These are phyloP conservation scores for Chlamydomonas schloesseri DNA, from an alignment of 139 green algal genomes.

Conservation along the genomic window DNA sequence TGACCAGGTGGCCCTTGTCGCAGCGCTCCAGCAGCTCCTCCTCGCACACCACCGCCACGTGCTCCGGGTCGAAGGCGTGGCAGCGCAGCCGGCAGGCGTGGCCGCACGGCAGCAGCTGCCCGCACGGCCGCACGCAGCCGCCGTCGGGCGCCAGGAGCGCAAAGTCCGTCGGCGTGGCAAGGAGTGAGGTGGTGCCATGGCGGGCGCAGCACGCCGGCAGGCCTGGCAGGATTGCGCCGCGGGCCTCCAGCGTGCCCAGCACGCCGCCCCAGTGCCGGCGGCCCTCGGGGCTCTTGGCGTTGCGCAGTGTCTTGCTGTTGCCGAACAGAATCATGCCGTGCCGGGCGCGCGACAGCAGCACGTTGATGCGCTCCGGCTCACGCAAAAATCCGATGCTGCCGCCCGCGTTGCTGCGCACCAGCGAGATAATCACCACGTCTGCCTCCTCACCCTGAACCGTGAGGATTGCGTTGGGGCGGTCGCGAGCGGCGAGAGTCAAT, in stretches of 20 bases:
- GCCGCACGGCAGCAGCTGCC: constrained; percentile 63
- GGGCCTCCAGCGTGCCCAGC: constrained; percentile 47
- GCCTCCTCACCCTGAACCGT: constrained; percentile 76
- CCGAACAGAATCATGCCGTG: constrained; percentile 84
- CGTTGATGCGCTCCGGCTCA: constrained; percentile 82
- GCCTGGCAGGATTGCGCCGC: constrained; percentile 27
- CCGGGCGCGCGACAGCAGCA: constrained; percentile 81
- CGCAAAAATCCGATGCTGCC: constrained; percentile 81
- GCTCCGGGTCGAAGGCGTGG: constrained; percentile 51
- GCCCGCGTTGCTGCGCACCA: constrained; percentile 79
- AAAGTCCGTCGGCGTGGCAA: constrained; percentile 51
- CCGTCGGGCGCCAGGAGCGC: constrained; percentile 53
- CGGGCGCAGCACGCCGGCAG: constrained; percentile 68
- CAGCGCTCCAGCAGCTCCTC: constrained; percentile 54
- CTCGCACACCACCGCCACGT: constrained; percentile 46
- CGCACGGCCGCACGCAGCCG: constrained; percentile 70
- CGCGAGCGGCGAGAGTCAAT: too few species aligned
- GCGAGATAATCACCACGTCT: constrained; percentile 76
- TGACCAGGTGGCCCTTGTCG: constrained; percentile 46
- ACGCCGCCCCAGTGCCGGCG: constrained; percentile 51
- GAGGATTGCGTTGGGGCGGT: too few species aligned
- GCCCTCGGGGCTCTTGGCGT: constrained; percentile 44
- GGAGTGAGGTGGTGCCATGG: constrained; percentile 44
- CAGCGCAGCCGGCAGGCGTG: constrained; percentile 67
- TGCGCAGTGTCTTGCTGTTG: constrained; percentile 63